Evolutionary conservation across 768 basidiomycete species (phyloP).

Genomic region (Artomyces pyxidatus): DNA sequence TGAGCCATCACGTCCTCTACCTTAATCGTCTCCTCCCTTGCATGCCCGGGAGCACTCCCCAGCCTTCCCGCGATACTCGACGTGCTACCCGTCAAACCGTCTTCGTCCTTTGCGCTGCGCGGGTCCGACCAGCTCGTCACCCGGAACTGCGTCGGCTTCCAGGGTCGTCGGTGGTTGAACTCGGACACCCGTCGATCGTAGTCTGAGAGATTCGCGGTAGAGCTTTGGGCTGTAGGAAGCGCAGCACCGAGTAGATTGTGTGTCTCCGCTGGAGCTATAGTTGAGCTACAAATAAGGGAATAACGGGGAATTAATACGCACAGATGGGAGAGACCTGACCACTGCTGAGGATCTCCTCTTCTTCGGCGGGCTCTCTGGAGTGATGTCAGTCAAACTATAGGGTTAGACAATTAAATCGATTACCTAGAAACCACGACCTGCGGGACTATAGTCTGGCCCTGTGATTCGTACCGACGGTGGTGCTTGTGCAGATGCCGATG

Average conservation of each 20-base stretch:
- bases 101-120: constrained; percentile 31
- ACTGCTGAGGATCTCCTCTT: constrained; percentile 68
- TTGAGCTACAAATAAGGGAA: background rate
- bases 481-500: constrained; percentile 11
- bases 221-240: constrained; percentile 7
- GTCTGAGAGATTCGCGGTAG: constrained; percentile 21
- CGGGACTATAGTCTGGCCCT: constrained; percentile 20
- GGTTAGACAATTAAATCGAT: no score
- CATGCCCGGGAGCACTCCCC: no score
- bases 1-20: no score
- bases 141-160: constrained; percentile 29
- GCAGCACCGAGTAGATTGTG: constrained; percentile 5
- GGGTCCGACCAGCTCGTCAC: constrained; percentile 52
- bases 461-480: constrained; percentile 12
- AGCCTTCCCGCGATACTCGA: no score
- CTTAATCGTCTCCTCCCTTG: constrained; percentile 1
- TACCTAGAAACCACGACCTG: constrained; percentile 35
- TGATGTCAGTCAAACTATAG: no score
- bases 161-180: constrained; percentile 35
- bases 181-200: constrained; percentile 27
- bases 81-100: no score
- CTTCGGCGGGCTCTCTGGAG: constrained; percentile 32
- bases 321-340: constrained; percentile 70
- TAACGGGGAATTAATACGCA: constrained; percentile 25
- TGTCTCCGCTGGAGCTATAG: constrained; percentile 1